These are phyloP conservation scores for Aureobasidium sp. DNA, from an alignment of 2,329 filamentous ascomycete genomes.

Conservation along the genomic window DNA sequence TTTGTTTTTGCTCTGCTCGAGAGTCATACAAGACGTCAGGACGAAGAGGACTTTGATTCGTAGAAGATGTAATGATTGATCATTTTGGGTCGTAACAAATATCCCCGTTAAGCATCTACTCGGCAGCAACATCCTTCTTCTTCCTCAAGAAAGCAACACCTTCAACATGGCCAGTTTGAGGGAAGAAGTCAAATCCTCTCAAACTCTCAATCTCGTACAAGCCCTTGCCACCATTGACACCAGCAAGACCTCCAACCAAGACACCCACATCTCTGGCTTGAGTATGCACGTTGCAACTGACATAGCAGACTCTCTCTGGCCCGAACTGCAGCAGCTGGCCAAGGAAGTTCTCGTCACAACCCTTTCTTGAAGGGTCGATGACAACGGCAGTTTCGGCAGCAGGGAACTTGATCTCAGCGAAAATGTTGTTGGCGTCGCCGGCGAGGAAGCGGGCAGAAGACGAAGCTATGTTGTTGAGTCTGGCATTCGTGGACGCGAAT, in stretches of 20 bases:
- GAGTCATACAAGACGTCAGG: not conserved
- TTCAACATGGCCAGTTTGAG: constrained; percentile 67
- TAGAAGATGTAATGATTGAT: not conserved
- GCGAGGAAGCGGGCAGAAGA: constrained; percentile 75
- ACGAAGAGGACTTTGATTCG: too few relatives aligned
- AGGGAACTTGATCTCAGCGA: constrained; percentile 55
- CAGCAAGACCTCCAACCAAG: constrained; percentile 61
- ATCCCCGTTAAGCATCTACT: not conserved
- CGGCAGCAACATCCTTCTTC: constrained; percentile 22
- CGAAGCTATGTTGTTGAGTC: constrained; percentile 60
- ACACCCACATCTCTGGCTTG: constrained; percentile 90
- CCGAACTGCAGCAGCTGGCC: constrained; percentile 69
- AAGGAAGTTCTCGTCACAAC: constrained; percentile 80
- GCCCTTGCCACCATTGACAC: constrained; percentile 31
- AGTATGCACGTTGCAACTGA: constrained; percentile 96
- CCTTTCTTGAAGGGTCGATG: constrained; percentile 92
- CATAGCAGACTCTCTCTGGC: constrained; percentile 77
- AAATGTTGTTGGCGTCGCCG: constrained; percentile 77
- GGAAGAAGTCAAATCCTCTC: constrained; percentile 93
- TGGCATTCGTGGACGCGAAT: constrained; percentile 71
- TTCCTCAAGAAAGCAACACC: constrained; percentile 51
- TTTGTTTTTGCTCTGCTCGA: not conserved
- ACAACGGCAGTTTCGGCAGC: constrained; percentile 83
- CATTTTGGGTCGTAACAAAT: not conserved
- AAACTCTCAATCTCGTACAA: constrained; percentile 82